Percentiles rank a stretch among this genome's conserved stretches.
Evolutionary conservation across 345 rosid genomes (phyloP).

Genomic region (Eucalyptus guilfoylei): DNA sequence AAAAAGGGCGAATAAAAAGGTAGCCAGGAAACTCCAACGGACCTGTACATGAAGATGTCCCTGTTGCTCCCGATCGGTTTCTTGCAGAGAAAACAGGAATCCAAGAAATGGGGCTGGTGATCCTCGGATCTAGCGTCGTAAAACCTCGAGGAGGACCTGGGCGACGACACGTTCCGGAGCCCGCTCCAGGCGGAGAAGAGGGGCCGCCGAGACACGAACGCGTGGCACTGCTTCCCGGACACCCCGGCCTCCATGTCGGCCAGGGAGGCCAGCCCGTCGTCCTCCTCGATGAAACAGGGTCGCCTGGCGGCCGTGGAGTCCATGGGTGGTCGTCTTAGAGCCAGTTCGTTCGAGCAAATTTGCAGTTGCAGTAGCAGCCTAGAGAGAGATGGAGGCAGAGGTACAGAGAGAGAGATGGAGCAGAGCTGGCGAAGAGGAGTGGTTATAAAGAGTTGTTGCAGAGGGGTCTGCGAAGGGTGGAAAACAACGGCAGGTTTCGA

Average conservation of each 20-base stretch:
- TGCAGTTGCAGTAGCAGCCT: not conserved
- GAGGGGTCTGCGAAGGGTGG: not conserved
- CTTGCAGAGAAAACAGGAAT: slow-evolving; percentile 62
- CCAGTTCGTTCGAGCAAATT: not conserved
- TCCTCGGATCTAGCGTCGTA: slow-evolving; percentile 57
- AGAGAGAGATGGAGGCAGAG: not conserved
- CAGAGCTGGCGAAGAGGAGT: not conserved
- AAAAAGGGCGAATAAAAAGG: too few relatives aligned
- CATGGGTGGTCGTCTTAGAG: not conserved
- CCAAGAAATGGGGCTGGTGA: slow-evolving; percentile 55
- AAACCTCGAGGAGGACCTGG: slow-evolving; percentile 54
- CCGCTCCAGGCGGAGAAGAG: slow-evolving; percentile 18
- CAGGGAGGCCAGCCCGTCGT: slow-evolving; percentile 43
- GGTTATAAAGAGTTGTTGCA: not conserved
- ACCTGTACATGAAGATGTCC: slow-evolving; percentile 91
- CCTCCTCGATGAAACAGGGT: slow-evolving; percentile 41
- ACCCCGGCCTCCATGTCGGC: slow-evolving; percentile 59
- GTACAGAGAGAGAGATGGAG: not conserved
- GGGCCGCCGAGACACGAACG: slow-evolving; percentile 20
- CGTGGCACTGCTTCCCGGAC: slow-evolving; percentile 15
- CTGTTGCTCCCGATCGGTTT: slow-evolving; percentile 53
- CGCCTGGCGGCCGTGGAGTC: slow-evolving; percentile 1
- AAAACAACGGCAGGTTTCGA: slow-evolving; percentile 2
- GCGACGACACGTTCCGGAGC: slow-evolving; percentile 18
- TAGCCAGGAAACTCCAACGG: not conserved